These are phyloP conservation scores for Trypanosoma brucei DNA, from an alignment of 208 protist genomes.

Conservation along the genomic window DNA sequence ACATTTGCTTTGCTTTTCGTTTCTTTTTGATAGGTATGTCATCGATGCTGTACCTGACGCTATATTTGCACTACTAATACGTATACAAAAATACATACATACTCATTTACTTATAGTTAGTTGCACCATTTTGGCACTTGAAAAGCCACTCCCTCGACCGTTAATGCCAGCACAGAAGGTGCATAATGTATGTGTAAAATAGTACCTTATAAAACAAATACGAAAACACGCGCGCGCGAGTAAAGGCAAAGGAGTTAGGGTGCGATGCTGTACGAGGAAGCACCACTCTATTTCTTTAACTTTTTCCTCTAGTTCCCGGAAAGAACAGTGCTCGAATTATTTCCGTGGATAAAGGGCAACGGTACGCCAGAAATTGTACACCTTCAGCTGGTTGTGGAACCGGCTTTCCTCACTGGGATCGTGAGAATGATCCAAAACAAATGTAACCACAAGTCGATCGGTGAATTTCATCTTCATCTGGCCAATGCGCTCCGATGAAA, in stretches of 20 bases:
- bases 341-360: slow-evolving; percentile 28
- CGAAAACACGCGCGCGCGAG: too few relatives aligned
- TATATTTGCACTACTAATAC: slow-evolving; percentile 5
- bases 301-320: too few relatives aligned
- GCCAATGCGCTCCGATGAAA: slow-evolving; percentile 44
- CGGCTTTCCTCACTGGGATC: slow-evolving; percentile 20
- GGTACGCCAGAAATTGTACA: slow-evolving; percentile 37
- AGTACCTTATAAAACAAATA: too few relatives aligned
- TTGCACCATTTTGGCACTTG: too few relatives aligned
- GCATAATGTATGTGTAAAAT: too few relatives aligned
- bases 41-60: not conserved
- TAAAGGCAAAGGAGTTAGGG: too few relatives aligned
- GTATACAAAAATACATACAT: slow-evolving; percentile 19
- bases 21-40: slow-evolving; percentile 5
- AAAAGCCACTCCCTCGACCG: too few relatives aligned
- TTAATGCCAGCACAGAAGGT: too few relatives aligned
- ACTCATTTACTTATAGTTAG: slow-evolving; percentile 6
- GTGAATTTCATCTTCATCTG: slow-evolving; percentile 59
- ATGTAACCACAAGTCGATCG: slow-evolving; percentile 10
- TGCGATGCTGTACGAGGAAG: too few relatives aligned
- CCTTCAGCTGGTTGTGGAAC: slow-evolving; percentile 35
- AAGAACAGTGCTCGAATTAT: not conserved
- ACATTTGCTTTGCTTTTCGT: not conserved
- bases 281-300: too few relatives aligned
- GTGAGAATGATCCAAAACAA: slow-evolving; percentile 15